Evolutionary conservation across 2,329 filamentous ascomycete species (phyloP), one percentile per base, ranked within the genome.

Genomic region (Xylariaceae sp.): DNA sequence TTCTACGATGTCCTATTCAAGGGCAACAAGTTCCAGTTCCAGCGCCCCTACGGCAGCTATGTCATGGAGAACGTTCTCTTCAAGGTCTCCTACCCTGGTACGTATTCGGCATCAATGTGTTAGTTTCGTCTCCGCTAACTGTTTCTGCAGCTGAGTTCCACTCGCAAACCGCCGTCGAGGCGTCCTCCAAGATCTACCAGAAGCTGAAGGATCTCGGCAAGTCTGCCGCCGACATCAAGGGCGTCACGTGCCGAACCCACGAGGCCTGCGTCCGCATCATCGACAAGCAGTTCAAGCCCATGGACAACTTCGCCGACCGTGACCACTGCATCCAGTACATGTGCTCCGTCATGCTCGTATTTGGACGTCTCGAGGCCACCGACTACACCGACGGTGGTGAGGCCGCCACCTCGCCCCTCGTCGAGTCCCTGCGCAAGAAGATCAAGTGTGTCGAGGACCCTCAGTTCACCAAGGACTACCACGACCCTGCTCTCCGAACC

Each of bases 241-340:
- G 84, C 63, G 85, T 99, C 71, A 92, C 88, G 68, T 96, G 93
- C 85, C 88, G 94, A 70, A 99, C 94, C 7, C 94, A 99, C 80
- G 94, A 99, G 79, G 94, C 94, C 60, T 97, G 94, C 80, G 86
- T 99, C 73, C 92, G 94, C 71, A 99, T 99, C 78, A 99, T 99
- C 72, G 94, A 99, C 85, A 99, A 99, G 84, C 94, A 99, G 80
- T 95, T 96, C 84, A 97, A 97, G 85, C 88, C 92, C 69, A 96
- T 99, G 90, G 92, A 97, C 82, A 99, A 99, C 86, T 99, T 97
- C 73, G 94, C 94, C 72, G 94, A 99, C 79, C 92, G 94, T 72
- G 94, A 99, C 78, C 94, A 99, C 84, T 99, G 94, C 80, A 93
- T 99, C 68, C 94, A 97, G 81, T 99, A 99, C 85, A 99, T 99